Evolutionary conservation across 768 basidiomycete species (phyloP), one percentile per base, ranked within the genome.

Genomic region (Psilocybe subaeruginosa): DNA sequence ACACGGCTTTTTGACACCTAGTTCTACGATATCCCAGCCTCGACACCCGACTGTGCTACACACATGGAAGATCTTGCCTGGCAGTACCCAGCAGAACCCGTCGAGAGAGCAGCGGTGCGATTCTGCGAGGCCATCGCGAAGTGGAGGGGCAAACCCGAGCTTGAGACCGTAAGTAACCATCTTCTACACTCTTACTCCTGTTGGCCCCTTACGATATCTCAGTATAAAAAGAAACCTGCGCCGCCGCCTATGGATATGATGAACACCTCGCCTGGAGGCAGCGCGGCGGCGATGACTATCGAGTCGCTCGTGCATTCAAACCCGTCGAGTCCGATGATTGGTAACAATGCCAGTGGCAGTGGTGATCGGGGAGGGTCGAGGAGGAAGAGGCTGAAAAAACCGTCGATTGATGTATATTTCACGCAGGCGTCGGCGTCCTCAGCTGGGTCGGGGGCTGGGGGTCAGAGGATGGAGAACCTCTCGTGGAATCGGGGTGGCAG

Each of bases 61-160:
- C 91, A 93, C 65, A 86, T 93, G 85, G 90, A 92, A 69, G 82
- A 87, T 65, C 77, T 91, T 3, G 90, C 91, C 1, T 89, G 88
- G 85, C 85, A 86, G 66, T 94, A 88, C 70, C 91, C 93, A 31
- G 87, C 89, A 1, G 91, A 94, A 67, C 88, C 91, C 19, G 84
- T 93, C 14, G 92, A 95, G 68, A 82, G 91, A 17, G 87, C 89
- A 30, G 86, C 90, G 0, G 79, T 92, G 4, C 78, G 91, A 53
- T 95, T 91, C 68, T 92, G 88, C 68, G 92, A 95, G 69, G 91
- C 91, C 37, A 81, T 94, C 47, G 86, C 90, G 1, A 84, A 83
- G 55, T 95, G 92, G 93, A 78, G 92, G 66, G 92, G 92, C 2
- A 91, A 89, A 69, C 92, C 92, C 39, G 93, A 94, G 66, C 81